These are phyloP conservation scores for Dioscorea cayenensis DNA, from an alignment of 116 monocot genomes.

Conservation along the genomic window DNA sequence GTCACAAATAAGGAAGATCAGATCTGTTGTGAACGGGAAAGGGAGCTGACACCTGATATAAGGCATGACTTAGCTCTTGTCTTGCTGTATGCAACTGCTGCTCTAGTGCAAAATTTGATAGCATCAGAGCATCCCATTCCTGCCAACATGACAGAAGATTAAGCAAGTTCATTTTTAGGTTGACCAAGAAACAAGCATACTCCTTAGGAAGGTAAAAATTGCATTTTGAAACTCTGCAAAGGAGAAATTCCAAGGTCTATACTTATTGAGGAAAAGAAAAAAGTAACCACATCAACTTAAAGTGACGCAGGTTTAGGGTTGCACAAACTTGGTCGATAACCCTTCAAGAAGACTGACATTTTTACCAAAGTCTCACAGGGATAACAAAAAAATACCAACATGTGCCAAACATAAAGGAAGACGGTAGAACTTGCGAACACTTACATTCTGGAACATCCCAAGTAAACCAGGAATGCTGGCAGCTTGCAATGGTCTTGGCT, in stretches of 20 bases:
- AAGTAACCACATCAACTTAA: no score
- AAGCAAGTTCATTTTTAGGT: background rate
- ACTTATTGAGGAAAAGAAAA: no score
- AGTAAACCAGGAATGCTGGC: constrained; percentile 96
- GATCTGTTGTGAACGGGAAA: background rate
- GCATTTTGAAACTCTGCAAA: background rate
- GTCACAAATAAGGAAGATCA: background rate
- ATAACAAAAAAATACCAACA: no score
- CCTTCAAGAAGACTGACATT: no score
- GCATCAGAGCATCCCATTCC: constrained; percentile 99
- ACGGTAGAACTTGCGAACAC: background rate
- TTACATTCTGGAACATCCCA: constrained; percentile 96
- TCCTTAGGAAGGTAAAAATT: no score
- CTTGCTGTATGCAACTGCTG: constrained; percentile 95
- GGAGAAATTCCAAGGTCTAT: no score
- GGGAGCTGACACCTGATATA: constrained; percentile 66
- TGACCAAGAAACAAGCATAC: no score
- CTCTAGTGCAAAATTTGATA: constrained; percentile 90
- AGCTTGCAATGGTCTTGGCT: constrained; percentile 88
- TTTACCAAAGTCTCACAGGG: no score
- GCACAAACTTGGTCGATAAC: no score
- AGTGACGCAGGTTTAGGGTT: no score
- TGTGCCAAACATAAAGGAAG: background rate
- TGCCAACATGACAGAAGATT: constrained; percentile 12
- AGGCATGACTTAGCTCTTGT: constrained; percentile 92